Base-by-base conservation (phyloP, 2,329 filamentous ascomycete species). In the Neofusicoccum ribis region DNA sequence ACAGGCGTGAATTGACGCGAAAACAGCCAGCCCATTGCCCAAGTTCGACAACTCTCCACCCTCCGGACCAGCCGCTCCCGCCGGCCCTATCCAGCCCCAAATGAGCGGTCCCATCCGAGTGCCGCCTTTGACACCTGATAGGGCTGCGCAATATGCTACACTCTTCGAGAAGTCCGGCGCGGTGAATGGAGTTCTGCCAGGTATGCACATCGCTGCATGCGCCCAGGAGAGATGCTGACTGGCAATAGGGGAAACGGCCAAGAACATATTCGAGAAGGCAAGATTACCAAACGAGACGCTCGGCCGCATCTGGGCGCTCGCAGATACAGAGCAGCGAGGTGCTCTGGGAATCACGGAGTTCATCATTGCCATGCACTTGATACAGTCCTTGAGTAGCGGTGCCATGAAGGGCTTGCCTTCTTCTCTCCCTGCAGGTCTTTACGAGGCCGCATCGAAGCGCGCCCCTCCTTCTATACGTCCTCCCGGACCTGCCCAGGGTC, bases 351-450 rank as follows among this genome's bases (percentile, higher is more conserved):
- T 89, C 71, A 94, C 93, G 14, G 95, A 98, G 72, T 99, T 99
- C 76, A 91, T 97, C 74, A 96, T 99, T 73, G 95, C 95, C 51
- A 99, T 99, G 95, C 95, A 99, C 77, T 83, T 99, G 67, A 84
- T 99, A 68, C 94, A 92, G 14, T 97, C 93, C 12, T 92, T 92
- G 80, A 97, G 96, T 82, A 90, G 89, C 12, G 91, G 93, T 23
- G 84, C 88, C 36, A 85, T 99, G 76, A 89, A 92, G 68, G 88
- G 86, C 20, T 84, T 98, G 65, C 95, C 95, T 1, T 90, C 83
- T 67, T 87, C 90, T 31, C 85, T 99, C 2, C 95, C 95, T 5
- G 88, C 91, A 12, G 91, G 90, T 11, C 82, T 99, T 5, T 97
- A 96, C 73, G 95, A 99, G 74, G 94, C 93, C 51, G 95, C 95